Evolutionary conservation across 2,329 filamentous ascomycete species (phyloP), one percentile per base, ranked within the genome.

Genomic region (Colletotrichum sp.): DNA sequence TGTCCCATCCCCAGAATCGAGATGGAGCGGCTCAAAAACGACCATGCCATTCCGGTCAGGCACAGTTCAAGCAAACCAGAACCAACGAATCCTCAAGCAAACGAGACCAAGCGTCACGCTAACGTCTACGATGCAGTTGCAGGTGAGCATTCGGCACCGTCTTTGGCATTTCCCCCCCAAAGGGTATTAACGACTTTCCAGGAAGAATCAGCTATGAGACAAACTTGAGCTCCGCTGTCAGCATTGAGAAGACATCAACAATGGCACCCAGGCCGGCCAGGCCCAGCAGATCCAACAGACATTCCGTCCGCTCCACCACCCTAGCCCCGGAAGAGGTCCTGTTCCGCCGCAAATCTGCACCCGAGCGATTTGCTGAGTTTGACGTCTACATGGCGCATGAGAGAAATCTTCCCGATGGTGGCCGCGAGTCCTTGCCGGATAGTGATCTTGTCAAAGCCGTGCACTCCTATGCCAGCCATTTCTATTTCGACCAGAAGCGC

Each of bases 41-140:
- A 36, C 16, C 16, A 34, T 8, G 28, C 30, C 15, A 48, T 43
- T 16, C 24, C 36, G 24, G 34, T 32, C 15, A 36, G 13, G 32
- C 34, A 55, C 52, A 24, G 38, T 28, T 38, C 48, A n/a, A 58
- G 58, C 6, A 71, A 48, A 8, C 16, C 52, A 34, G 70, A 52
- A 24, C 48, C 71, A 28, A 48, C 36, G 38, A 65, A 60, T 8
- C 58, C 64, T 34, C 32, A 28, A 13, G 13, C 18, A 18, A 34
- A 58, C 57, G 57, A 68, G 48, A 21, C 32, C n/a, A 68, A 68
- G 64, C 74, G 83, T 18, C 81, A 84, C 48, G 88, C 90, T 55
- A 94, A 89, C 24, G 84, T 96, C 24, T 96, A 94, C 83, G 94
- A 96, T 84, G 93, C 93, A 18, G 93, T 95, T 70, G 93, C 93